Conservation (phyloP, 2,329 filamentous ascomycete species). For the Emergomyces orientalis region DNA sequence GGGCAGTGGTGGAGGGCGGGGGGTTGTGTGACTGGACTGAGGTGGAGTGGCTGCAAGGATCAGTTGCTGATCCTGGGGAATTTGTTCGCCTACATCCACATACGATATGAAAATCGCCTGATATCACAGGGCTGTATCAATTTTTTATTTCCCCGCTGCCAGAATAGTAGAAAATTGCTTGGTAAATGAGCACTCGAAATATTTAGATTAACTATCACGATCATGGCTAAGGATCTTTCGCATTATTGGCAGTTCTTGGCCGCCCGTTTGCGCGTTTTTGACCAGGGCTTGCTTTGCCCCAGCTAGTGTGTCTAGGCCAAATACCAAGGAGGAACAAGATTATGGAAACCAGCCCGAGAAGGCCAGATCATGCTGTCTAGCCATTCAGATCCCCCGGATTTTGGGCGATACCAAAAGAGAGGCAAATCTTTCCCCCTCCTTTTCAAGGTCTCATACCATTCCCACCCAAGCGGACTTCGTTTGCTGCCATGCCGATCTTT, state of each 20-base stretch:
- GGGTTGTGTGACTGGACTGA: neutral
- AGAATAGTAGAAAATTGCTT: neutral
- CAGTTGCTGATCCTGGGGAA: constrained; percentile 1
- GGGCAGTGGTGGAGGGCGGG: neutral
- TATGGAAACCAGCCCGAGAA: neutral
- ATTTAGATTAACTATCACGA: neutral
- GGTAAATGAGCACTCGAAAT: neutral
- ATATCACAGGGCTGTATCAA: no score
- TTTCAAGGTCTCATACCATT: neutral
- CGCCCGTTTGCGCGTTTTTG: neutral
- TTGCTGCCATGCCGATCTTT: neutral
- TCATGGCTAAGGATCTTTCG: neutral
- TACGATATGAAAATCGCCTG: no score
- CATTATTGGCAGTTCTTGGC: neutral
- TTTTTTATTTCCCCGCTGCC: no score
- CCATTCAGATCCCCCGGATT: constrained; percentile 1
- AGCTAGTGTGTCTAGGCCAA: neutral
- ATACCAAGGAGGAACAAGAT: neutral
- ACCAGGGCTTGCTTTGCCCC: neutral
- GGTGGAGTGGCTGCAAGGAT: neutral
- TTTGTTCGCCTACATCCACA: neutral
- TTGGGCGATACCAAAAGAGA: neutral
- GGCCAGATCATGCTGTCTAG: neutral
- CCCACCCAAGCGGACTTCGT: no score
- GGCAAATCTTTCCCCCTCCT: neutral